Percentiles rank a stretch among this genome's conserved stretches.
Evolutionary conservation across 2,329 filamentous ascomycete species (phyloP).

Genomic region (Fusarium armeniacum): DNA sequence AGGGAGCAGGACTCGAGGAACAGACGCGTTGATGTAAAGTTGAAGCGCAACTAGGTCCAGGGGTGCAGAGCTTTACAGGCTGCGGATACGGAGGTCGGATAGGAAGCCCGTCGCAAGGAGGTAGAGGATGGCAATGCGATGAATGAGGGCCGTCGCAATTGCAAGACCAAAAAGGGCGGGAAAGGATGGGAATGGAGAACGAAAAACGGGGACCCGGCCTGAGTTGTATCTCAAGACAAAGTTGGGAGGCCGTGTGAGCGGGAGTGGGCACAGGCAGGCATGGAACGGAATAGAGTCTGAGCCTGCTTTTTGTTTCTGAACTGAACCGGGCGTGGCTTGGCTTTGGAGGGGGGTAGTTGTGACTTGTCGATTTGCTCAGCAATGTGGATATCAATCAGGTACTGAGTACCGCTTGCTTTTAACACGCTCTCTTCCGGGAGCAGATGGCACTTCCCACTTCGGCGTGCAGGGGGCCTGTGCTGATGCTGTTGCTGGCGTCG

Average conservation of each 20-base stretch:
- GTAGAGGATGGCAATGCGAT: slow-evolving; percentile 42
- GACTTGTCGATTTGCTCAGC: slow-evolving; percentile 32
- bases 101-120: slow-evolving; percentile 30
- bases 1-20: slow-evolving; percentile 28
- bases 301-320: slow-evolving; percentile 39
- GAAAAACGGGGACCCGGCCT: slow-evolving; percentile 47
- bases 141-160: slow-evolving; percentile 48
- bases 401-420: slow-evolving; percentile 22
- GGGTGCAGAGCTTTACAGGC: slow-evolving; percentile 30
- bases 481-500: slow-evolving; percentile 23
- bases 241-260: slow-evolving; percentile 44
- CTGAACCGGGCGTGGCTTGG: slow-evolving; percentile 28
- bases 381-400: slow-evolving; percentile 19
- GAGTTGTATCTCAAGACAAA: slow-evolving; percentile 51
- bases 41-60: slow-evolving; percentile 16
- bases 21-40: slow-evolving; percentile 33
- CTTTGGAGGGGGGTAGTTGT: slow-evolving; percentile 33
- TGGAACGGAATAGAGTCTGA: slow-evolving; percentile 46
- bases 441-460: slow-evolving; percentile 46
- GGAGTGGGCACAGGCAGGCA: slow-evolving; percentile 46
- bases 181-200: slow-evolving; percentile 45
- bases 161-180: slow-evolving; percentile 43
- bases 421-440: slow-evolving; percentile 32
- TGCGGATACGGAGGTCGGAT: slow-evolving; percentile 15
- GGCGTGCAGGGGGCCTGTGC: slow-evolving; percentile 37